Evolutionary conservation across 257 asterid genomes (phyloP).

Genomic region (Plantago ovata): DNA sequence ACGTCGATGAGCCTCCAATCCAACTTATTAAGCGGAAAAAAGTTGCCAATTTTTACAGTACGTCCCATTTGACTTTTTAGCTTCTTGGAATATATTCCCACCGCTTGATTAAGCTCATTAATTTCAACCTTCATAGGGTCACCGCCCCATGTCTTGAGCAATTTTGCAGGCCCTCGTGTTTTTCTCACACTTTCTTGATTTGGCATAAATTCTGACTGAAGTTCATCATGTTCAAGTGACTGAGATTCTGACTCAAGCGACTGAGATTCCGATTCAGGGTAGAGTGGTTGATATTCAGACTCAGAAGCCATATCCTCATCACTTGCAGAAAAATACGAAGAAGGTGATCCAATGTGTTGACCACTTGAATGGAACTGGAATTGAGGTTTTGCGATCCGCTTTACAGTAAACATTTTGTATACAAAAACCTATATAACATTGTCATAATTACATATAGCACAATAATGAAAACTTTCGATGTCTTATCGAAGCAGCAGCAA

Average conservation of each 20-base stretch:
- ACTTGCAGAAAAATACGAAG: not conserved
- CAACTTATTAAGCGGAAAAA: not conserved
- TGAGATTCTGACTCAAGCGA: no score
- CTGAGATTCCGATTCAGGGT: not conserved
- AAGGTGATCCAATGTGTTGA: no score
- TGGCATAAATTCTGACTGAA: not conserved
- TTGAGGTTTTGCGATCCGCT: no score
- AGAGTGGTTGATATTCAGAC: no score
- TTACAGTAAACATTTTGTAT: no score
- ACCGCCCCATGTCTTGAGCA: not conserved
- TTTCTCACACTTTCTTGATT: not conserved
- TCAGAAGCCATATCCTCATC: not conserved
- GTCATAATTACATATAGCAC: no score
- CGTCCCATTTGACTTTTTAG: slow-evolving; percentile 8
- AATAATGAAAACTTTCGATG: no score
- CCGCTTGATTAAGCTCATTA: not conserved
- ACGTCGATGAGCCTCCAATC: slow-evolving; percentile 7
- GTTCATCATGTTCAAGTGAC: no score
- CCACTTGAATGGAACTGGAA: no score
- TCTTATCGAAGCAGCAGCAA: no score
- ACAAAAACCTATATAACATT: no score
- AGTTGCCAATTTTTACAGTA: not conserved
- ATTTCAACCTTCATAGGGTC: not conserved
- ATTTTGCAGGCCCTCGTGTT: not conserved
- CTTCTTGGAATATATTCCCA: not conserved